Evolutionary conservation across 768 basidiomycete species (phyloP), one percentile per base, ranked within the genome.

Genomic region (Lyophyllum shimeji): DNA sequence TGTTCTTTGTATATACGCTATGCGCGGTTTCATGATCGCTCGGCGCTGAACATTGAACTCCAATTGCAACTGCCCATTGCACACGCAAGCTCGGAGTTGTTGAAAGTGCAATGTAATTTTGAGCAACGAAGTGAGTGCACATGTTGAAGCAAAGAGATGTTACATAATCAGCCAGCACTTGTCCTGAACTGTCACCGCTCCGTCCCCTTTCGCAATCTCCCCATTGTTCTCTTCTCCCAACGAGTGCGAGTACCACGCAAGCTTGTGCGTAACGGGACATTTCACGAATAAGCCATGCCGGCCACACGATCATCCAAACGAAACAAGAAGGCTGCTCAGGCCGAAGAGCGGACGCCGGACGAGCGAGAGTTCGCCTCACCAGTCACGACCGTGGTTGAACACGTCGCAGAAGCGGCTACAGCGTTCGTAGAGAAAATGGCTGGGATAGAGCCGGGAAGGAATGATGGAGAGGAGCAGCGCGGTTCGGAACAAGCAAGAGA

Each of bases 361-460:
- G 46, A 31, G 20, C 34, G 18, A 15, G 15, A 11, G 29, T 39
- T 2, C n/a, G 20, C 52, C 15, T 53, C 43, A 8, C 12, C 33
- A 17, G 47, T 44, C 4, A 20, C 29, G 23, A 29, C 37, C 9
- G 12, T 31, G 25, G 40, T 44, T 11, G 52, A 51, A 46, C 43
- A 29, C 18, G 46, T 33, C 29, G 52, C n/a, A 31, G 54, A 50
- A 48, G 70, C 69, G 4, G 68, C 68, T 43, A 61, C 60, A 52
- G 64, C 68, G 51, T 66, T 69, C 50, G 63, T 66, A 12, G 71
- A 72, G 34, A 61, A 69, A 43, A 70, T 69, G 67, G 58, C 55
- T 8, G 62, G 65, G 56, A 62, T 61, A 20, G 70, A 67, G 21
- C 61, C 56, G 8, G 63, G 58, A 27, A 57, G 53, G 15, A 54